Conservation (phyloP, 805 yeast genomes). For the Starmera quercuum region DNA sequence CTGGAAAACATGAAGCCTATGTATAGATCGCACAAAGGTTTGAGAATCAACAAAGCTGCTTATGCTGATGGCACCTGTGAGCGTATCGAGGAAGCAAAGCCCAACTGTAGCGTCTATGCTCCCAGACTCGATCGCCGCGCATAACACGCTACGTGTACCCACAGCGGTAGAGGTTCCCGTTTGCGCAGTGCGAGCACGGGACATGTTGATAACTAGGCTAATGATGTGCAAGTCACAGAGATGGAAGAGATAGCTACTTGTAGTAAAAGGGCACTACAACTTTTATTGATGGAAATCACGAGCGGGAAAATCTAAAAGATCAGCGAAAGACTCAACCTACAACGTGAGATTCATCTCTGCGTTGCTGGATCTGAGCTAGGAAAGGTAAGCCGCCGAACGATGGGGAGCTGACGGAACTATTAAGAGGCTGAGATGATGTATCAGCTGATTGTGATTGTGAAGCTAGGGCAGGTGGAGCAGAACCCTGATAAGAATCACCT, state of each 20-base stretch:
- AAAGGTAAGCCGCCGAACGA: conserved; percentile 38
- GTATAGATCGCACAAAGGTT: conserved; percentile 36
- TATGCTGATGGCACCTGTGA: conserved; percentile 29
- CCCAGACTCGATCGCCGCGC: conserved; percentile 21
- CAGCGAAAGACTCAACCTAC: conserved; percentile 34
- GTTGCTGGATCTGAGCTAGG: conserved; percentile 40
- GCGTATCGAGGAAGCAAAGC: conserved; percentile 28
- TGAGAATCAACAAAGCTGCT: conserved; percentile 35
- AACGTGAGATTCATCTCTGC: conserved; percentile 38
- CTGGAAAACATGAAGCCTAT: conserved; percentile 27
- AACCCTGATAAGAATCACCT: conserved; percentile 1
- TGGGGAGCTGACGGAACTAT: conserved; percentile 15
- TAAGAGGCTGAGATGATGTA: conserved; percentile 3
- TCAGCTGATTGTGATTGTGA: conserved; percentile 15
- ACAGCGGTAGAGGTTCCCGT: conserved; percentile 4
- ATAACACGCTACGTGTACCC: conserved; percentile 17
- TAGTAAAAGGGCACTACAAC: too few relatives aligned
- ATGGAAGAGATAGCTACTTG: too few relatives aligned
- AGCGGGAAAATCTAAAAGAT: too few relatives aligned
- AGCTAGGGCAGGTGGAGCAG: conserved; percentile 10
- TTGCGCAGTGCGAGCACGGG: too few relatives aligned
- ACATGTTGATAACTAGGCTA: too few relatives aligned
- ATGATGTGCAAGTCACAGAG: too few relatives aligned
- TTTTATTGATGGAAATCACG: too few relatives aligned
- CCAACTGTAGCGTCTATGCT: conserved; percentile 27